Evolutionary conservation across 1,284 basidiomycete genomes (phyloP).

Genomic region (Microbotryomycetes sp.): DNA sequence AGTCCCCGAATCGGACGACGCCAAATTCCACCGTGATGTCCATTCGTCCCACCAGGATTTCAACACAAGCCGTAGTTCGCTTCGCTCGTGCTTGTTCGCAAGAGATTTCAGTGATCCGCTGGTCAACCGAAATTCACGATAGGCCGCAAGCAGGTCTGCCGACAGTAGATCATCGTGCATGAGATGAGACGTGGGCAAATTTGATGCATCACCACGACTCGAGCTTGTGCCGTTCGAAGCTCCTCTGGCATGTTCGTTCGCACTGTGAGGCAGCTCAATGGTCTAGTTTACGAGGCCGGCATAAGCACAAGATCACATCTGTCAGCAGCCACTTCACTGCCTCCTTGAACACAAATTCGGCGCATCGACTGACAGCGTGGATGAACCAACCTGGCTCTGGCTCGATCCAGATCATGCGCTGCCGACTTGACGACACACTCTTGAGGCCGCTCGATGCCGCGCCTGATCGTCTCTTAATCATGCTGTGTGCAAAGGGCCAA

Average conservation of each 20-base stretch:
- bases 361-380: constrained; percentile 19
- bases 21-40: constrained; percentile 6
- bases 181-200: not conserved
- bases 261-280: constrained; percentile 10
- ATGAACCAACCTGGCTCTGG: constrained; percentile 25
- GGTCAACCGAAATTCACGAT: constrained; percentile 10
- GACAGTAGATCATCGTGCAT: constrained; percentile 21
- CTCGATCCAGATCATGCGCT: constrained; percentile 31
- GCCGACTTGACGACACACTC: constrained; percentile 19
- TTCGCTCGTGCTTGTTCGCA: constrained; percentile 2
- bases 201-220: no score
- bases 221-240: constrained; percentile 8
- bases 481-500: constrained; percentile 9
- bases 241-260: constrained; percentile 3
- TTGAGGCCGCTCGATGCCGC: not conserved
- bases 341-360: not conserved
- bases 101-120: not conserved
- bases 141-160: constrained; percentile 3
- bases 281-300: constrained; percentile 9
- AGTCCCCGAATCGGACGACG: not conserved
- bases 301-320: not conserved
- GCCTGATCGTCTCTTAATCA: constrained; percentile 3
- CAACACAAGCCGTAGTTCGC: not conserved
- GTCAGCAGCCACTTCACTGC: not conserved
- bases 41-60: constrained; percentile 11